A percentile compares a stretch with the other conserved stretches of the same genome.
Conservation (phyloP, 139 green algal species). For the Micractinium conductrix region DNA sequence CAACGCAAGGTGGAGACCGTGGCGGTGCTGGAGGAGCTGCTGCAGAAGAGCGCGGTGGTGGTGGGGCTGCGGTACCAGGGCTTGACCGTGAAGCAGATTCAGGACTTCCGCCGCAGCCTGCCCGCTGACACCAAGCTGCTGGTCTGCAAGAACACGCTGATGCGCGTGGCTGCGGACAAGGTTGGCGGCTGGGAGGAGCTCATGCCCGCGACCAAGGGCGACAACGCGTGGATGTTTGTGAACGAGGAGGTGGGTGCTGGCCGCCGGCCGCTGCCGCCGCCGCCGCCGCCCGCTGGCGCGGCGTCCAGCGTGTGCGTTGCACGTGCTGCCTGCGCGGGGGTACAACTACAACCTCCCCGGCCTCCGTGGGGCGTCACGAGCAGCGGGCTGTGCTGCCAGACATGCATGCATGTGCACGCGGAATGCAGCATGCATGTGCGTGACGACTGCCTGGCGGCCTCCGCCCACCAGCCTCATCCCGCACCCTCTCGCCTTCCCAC, state of each 20-base stretch:
- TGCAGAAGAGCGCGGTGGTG: slow-evolving; percentile 78
- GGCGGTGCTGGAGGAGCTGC: slow-evolving; percentile 65
- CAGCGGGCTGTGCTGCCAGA: not conserved
- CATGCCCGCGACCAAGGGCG: slow-evolving; percentile 54
- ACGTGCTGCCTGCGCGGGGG: too few relatives aligned
- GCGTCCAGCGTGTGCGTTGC: too few relatives aligned
- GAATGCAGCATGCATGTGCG: too few relatives aligned
- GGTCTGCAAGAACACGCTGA: slow-evolving; percentile 89
- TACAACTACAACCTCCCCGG: too few relatives aligned
- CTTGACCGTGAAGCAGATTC: slow-evolving; percentile 79
- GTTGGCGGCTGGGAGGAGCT: slow-evolving; percentile 66
- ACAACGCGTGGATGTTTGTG: slow-evolving; percentile 94
- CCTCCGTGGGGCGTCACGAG: too few relatives aligned
- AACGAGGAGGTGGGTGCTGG: slow-evolving; percentile 71
- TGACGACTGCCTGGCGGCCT: not conserved
- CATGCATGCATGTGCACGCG: not conserved
- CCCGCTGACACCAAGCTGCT: slow-evolving; percentile 71
- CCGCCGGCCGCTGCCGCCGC: too few relatives aligned
- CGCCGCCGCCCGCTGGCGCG: too few relatives aligned
- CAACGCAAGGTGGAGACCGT: slow-evolving; percentile 84
- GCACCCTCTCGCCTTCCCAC: not conserved
- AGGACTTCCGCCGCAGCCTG: slow-evolving; percentile 76
- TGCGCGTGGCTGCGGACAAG: slow-evolving; percentile 75
- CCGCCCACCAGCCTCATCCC: not conserved
- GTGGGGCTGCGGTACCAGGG: slow-evolving; percentile 85